Percentiles rank a stretch among this genome's conserved stretches.
phyloP scores from a whole-genome alignment of 306 rosid species.

The Sechiopsis laciniata region DNA sequence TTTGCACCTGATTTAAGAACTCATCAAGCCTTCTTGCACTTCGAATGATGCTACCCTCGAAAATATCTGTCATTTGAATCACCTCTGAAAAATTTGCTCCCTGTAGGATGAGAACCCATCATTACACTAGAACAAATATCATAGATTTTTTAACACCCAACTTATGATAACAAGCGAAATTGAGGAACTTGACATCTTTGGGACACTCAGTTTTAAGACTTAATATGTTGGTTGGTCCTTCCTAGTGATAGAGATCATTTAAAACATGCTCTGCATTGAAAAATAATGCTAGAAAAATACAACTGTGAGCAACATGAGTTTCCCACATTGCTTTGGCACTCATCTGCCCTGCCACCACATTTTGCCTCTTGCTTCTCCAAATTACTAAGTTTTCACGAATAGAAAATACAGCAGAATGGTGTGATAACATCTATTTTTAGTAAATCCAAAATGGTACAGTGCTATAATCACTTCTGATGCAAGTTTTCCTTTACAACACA shows the following conservation, averaged over 20 bases:
- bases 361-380: neutral
- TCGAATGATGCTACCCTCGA: slow-evolving; percentile 94
- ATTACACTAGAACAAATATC: neutral
- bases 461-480: neutral
- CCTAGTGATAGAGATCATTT: neutral
- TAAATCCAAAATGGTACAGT: neutral
- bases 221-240: neutral
- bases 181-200: slow-evolving; percentile 2
- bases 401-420: neutral
- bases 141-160: neutral
- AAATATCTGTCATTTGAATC: slow-evolving; percentile 93
- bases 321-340: neutral
- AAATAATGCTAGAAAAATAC: neutral
- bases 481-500: too few relatives aligned
- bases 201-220: neutral
- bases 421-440: neutral
- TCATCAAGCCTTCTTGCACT: slow-evolving; percentile 97
- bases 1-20: slow-evolving; percentile 77
- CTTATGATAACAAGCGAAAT: neutral
- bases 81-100: slow-evolving; percentile 80
- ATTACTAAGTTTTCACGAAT: neutral
- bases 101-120: slow-evolving; percentile 29
- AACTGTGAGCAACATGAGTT: neutral
- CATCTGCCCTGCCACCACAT: neutral
- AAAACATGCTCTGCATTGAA: neutral